Conservation (phyloP, 1,139 yeast genomes). For the Candida anutae region DNA sequence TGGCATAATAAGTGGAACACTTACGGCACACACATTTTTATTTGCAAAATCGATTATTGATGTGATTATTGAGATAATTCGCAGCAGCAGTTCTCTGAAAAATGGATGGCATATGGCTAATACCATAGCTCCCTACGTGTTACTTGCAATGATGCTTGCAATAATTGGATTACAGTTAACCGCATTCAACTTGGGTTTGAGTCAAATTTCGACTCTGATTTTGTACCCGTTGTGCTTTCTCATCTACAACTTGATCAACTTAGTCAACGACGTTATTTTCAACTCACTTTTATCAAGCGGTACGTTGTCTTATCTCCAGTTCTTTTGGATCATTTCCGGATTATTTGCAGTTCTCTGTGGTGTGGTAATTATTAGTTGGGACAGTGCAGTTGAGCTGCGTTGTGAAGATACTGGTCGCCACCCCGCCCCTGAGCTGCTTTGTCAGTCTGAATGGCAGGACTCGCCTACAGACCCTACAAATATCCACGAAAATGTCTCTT, state of each 20-base stretch:
- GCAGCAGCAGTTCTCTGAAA: constrained; percentile 19
- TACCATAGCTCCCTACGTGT: constrained; percentile 32
- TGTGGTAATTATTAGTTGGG: constrained; percentile 39
- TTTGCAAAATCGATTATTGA: constrained; percentile 82
- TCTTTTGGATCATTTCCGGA: constrained; percentile 43
- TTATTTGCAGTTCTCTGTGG: constrained; percentile 48
- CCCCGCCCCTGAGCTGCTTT: constrained; percentile 7
- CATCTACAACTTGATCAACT: constrained; percentile 68
- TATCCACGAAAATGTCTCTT: not conserved
- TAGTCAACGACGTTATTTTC: constrained; percentile 65
- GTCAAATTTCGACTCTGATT: constrained; percentile 66
- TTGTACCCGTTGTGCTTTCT: constrained; percentile 83
- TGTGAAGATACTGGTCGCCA: constrained; percentile 4
- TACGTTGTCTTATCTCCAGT: constrained; percentile 26
- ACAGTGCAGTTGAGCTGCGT: constrained; percentile 24
- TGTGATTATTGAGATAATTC: constrained; percentile 43
- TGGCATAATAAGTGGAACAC: constrained; percentile 68
- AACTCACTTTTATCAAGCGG: constrained; percentile 34
- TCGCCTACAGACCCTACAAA: constrained; percentile 2
- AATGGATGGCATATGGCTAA: not conserved
- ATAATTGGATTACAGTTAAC: constrained; percentile 71
- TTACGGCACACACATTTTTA: constrained; percentile 79
- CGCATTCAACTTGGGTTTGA: constrained; percentile 67
- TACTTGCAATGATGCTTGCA: constrained; percentile 51
- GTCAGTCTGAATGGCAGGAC: constrained; percentile 4